phyloP scores from a whole-genome alignment of 805 yeast species.

The Wickerhamomyces chaumierensis region DNA sequence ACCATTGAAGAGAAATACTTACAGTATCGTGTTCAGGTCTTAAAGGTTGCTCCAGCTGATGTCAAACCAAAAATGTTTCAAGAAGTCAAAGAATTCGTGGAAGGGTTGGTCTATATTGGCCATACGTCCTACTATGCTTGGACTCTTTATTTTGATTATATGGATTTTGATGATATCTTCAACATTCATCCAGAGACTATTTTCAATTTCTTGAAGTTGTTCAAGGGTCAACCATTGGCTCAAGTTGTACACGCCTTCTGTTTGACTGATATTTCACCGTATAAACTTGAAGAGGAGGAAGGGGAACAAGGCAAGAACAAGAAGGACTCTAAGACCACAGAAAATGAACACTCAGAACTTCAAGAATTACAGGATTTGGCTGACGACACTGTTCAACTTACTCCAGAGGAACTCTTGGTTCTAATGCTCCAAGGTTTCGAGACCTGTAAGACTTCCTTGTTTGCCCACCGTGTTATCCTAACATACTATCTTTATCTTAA shows the following conservation, averaged over 20 bases:
- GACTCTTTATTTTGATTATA: conserved; percentile 65
- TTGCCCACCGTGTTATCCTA: conserved; percentile 58
- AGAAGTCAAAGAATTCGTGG: conserved; percentile 44
- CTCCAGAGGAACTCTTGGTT: conserved; percentile 40
- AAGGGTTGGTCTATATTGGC: conserved; percentile 63
- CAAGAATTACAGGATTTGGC: conserved; percentile 15
- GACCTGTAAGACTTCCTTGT: conserved; percentile 32
- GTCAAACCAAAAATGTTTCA: conserved; percentile 26
- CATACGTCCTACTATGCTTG: conserved; percentile 57
- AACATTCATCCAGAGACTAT: conserved; percentile 37
- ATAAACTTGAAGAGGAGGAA: conserved; percentile 18
- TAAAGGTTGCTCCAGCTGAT: conserved; percentile 39
- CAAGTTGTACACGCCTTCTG: conserved; percentile 50
- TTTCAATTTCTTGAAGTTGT: conserved; percentile 40
- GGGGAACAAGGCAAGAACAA: conserved; percentile 8
- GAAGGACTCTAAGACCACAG: conserved; percentile 2
- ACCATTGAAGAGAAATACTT: conserved; percentile 49
- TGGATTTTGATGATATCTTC: conserved; percentile 40
- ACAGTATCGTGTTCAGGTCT: conserved; percentile 40
- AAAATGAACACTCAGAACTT: conserved; percentile 17
- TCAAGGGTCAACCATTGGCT: conserved; percentile 53
- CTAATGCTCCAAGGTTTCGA: conserved; percentile 41
- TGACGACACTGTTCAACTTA: conserved; percentile 8
- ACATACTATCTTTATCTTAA: conserved; percentile 46
- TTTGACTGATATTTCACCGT: conserved; percentile 59